Percentiles rank a stretch among this genome's conserved stretches.
phyloP scores from a whole-genome alignment of 805 yeast genomes.

The Pichia rugopelliculosa region DNA sequence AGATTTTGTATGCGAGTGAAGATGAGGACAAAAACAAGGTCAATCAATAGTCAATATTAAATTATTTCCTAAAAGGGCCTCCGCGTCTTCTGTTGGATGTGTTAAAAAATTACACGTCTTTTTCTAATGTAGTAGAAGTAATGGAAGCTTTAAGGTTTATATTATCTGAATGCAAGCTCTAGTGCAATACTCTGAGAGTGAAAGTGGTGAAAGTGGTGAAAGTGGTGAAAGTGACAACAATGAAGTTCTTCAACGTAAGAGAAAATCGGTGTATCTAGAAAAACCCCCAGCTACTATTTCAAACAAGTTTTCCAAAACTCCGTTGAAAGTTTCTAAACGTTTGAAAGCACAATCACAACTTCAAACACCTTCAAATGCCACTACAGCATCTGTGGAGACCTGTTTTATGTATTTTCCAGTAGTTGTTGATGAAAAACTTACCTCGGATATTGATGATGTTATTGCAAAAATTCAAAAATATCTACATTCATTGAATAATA shows the following conservation, averaged over 20 bases:
- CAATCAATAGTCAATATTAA: too few relatives aligned
- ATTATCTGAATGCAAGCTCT: not conserved
- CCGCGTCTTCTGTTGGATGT: too few relatives aligned
- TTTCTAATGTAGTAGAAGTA: too few relatives aligned
- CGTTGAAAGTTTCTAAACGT: not conserved
- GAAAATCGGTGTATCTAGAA: not conserved
- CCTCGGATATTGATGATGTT: not conserved
- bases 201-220: too few relatives aligned
- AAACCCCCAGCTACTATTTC: not conserved
- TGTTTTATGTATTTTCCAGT: not conserved
- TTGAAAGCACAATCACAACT: not conserved
- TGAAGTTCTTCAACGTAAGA: too few relatives aligned
- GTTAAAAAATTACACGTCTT: too few relatives aligned
- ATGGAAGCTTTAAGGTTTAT: too few relatives aligned
- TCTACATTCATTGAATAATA: not conserved
- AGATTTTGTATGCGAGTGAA: too few relatives aligned
- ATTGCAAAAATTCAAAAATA: not conserved
- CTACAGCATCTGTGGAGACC: not conserved
- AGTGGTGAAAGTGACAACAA: not conserved
- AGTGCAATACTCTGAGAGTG: not conserved
- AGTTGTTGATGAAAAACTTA: not conserved
- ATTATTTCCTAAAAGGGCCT: too few relatives aligned
- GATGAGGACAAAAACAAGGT: too few relatives aligned
- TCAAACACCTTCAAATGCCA: not conserved
- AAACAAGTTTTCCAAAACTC: slow-evolving; percentile 2